A percentile compares a stretch with the other conserved stretches of the same genome.
phyloP scores from a whole-genome alignment of 495 filamentous ascomycete species.

The Penicillium paradoxum region DNA sequence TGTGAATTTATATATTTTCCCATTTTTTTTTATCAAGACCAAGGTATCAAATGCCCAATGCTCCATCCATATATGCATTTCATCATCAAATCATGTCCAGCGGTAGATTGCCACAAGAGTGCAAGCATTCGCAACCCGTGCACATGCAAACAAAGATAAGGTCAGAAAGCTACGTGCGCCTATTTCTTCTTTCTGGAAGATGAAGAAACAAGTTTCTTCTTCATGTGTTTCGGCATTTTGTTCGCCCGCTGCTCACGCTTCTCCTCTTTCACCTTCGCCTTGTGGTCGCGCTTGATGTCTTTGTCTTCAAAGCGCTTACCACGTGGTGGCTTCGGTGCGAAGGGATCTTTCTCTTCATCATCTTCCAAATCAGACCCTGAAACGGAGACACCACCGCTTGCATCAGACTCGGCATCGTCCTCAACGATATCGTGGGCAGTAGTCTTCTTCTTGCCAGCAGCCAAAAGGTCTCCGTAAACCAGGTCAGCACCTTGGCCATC shows the following conservation, averaged over 20 bases:
- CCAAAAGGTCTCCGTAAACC: slow-evolving; percentile 73
- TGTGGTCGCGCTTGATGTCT: slow-evolving; percentile 82
- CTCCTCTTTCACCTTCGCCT: slow-evolving; percentile 86
- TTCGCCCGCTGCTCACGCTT: slow-evolving; percentile 85
- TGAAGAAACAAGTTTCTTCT: slow-evolving; percentile 55
- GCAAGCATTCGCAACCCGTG: slow-evolving; percentile 12
- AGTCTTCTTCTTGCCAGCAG: slow-evolving; percentile 56
- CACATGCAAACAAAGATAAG: slow-evolving; percentile 14
- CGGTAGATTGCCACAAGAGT: slow-evolving; percentile 1
- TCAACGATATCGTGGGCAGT: slow-evolving; percentile 25
- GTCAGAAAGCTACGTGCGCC: slow-evolving; percentile 1
- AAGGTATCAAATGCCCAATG: slow-evolving; percentile 33
- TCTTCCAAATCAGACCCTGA: slow-evolving; percentile 42
- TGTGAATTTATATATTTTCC: slow-evolving; percentile 7
- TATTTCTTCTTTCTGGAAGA: slow-evolving; percentile 46
- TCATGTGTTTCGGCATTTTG: slow-evolving; percentile 93
- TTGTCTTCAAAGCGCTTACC: slow-evolving; percentile 92
- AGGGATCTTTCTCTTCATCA: slow-evolving; percentile 44
- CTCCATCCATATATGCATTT: slow-evolving; percentile 31
- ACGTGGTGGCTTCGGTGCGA: slow-evolving; percentile 64
- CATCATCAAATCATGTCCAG: slow-evolving; percentile 30
- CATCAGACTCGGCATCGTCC: slow-evolving; percentile 43
- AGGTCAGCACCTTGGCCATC: slow-evolving; percentile 66
- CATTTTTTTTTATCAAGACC: slow-evolving; percentile 13
- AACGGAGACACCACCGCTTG: slow-evolving; percentile 42